Evolutionary conservation across 208 protist species (phyloP).

Genomic region (Leishmania mexicana): DNA sequence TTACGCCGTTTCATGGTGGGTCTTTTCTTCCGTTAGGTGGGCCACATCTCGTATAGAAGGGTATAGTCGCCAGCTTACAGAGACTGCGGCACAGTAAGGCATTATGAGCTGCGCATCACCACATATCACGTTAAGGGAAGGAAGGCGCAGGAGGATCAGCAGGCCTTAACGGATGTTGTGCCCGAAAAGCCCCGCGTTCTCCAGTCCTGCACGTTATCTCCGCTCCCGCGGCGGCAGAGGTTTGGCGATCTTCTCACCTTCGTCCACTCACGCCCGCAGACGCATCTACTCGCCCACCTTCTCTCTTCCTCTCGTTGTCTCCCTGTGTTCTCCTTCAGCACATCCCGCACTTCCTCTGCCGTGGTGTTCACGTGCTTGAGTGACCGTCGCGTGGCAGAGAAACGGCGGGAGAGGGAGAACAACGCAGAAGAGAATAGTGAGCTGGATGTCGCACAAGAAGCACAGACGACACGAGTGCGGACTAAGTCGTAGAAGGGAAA

Average conservation of each 20-base stretch:
- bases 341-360: conserved; percentile 27
- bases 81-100: too few species aligned
- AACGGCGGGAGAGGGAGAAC: not conserved
- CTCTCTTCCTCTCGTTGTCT: not conserved
- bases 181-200: not conserved
- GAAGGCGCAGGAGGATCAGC: not conserved
- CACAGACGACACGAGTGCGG: not conserved
- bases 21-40: too few species aligned
- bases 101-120: too few species aligned
- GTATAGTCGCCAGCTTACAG: too few species aligned
- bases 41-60: too few species aligned
- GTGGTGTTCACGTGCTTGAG: too few species aligned
- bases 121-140: not conserved
- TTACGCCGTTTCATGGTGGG: too few species aligned
- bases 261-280: not conserved
- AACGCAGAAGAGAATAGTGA: not conserved
- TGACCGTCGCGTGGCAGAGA: too few species aligned
- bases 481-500: not conserved
- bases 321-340: conserved; percentile 18
- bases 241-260: not conserved
- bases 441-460: too few species aligned
- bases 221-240: not conserved
- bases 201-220: too few species aligned
- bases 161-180: not conserved
- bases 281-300: not conserved